Evolutionary conservation across 352 stramenopile species (phyloP).

Genomic region (Pythium aquatile): DNA sequence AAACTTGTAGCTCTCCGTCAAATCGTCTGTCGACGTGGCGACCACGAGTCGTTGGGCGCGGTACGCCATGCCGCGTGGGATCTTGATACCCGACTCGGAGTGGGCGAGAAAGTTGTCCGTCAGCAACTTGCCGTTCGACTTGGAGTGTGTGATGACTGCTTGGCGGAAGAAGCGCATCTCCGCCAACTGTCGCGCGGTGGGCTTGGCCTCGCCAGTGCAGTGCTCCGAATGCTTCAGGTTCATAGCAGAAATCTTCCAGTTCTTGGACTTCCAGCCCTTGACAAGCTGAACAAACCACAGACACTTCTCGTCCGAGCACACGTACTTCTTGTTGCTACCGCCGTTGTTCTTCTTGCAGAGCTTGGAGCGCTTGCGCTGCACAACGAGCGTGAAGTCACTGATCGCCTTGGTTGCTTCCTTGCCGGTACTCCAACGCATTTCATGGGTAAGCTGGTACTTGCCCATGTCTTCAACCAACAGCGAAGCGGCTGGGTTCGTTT

Average conservation of each 20-base stretch:
- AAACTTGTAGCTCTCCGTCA: constrained; percentile 83
- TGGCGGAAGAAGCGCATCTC: constrained; percentile 81
- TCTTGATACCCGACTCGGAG: constrained; percentile 62
- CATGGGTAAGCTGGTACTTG: constrained; percentile 71
- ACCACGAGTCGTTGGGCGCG: constrained; percentile 68
- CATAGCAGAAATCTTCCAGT: constrained; percentile 90
- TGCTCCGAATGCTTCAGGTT: constrained; percentile 70
- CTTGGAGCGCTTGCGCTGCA: constrained; percentile 77
- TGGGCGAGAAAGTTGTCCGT: constrained; percentile 79
- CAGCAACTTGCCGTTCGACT: constrained; percentile 69
- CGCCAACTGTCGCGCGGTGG: constrained; percentile 71
- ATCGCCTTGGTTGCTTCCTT: constrained; percentile 80
- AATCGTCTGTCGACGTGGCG: constrained; percentile 64
- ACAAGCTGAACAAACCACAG: constrained; percentile 80
- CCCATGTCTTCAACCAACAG: constrained; percentile 58
- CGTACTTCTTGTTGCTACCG: constrained; percentile 85
- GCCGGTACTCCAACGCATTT: constrained; percentile 79
- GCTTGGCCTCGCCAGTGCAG: constrained; percentile 64
- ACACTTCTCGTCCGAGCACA: constrained; percentile 72
- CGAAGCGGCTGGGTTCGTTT: constrained; percentile 29
- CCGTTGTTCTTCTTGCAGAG: constrained; percentile 82
- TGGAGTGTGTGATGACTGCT: constrained; percentile 73
- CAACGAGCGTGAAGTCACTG: constrained; percentile 72
- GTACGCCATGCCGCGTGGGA: constrained; percentile 68
- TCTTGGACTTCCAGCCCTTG: constrained; percentile 84